Evolutionary conservation across 2,329 filamentous ascomycete species (phyloP).

Genomic region (Ceratocystis papillata): DNA sequence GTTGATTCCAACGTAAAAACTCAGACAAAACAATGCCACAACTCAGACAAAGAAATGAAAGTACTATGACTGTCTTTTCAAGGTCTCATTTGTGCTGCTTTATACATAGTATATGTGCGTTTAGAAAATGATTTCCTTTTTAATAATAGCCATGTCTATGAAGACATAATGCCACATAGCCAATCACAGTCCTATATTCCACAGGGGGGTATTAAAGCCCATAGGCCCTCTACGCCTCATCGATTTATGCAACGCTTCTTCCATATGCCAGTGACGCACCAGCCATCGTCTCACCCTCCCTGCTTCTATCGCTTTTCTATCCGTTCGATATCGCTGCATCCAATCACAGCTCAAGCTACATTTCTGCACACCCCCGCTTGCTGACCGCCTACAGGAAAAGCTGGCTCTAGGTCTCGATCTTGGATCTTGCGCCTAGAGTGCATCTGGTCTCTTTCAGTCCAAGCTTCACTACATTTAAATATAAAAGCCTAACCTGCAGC

Average conservation of each 20-base stretch:
- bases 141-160: too few relatives aligned
- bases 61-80: too few relatives aligned
- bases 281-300: neutral
- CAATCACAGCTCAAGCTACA: neutral
- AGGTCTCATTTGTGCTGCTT: too few relatives aligned
- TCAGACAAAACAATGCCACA: too few relatives aligned
- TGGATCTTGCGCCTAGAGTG: neutral
- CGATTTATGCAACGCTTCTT: neutral
- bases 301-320: neutral
- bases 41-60: too few relatives aligned
- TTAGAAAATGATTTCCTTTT: too few relatives aligned
- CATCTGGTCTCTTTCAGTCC: neutral
- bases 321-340: neutral
- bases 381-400: neutral
- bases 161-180: neutral
- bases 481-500: neutral
- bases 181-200: neutral
- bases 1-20: too few relatives aligned
- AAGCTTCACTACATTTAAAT: neutral
- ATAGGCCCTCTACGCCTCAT: too few relatives aligned
- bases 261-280: neutral
- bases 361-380: neutral
- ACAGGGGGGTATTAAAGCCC: neutral
- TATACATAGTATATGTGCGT: too few relatives aligned
- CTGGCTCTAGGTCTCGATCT: neutral